Conservation (phyloP, 306 rosid genomes). For the Ziziphus jujuba region DNA sequence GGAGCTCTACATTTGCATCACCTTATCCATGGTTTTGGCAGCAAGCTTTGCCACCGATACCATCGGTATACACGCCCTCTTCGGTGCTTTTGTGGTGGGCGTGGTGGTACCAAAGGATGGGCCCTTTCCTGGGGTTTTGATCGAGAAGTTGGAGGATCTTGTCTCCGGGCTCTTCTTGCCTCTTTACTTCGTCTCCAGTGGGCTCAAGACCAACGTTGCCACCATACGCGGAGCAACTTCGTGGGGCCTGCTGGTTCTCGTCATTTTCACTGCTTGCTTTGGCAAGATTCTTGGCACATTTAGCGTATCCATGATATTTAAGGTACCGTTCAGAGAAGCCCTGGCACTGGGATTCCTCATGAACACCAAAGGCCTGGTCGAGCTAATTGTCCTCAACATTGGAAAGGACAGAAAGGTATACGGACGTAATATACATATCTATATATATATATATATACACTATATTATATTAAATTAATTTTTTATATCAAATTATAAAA, state of each 20-base stretch:
- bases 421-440: neutral
- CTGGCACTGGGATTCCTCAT: conserved; percentile 70
- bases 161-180: conserved; percentile 63
- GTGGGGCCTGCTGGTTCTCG: conserved; percentile 57
- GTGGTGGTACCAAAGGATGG: conserved; percentile 68
- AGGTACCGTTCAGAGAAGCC: conserved; percentile 58
- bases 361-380: conserved; percentile 81
- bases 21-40: conserved; percentile 56
- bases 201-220: conserved; percentile 64
- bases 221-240: conserved; percentile 63
- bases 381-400: conserved; percentile 78
- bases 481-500: neutral
- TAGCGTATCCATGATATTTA: conserved; percentile 28
- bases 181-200: conserved; percentile 70
- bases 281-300: conserved; percentile 69
- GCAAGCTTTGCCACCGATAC: conserved; percentile 57
- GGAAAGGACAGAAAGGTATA: conserved; percentile 77
- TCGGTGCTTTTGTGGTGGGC: conserved; percentile 73
- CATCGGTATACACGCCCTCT: conserved; percentile 75
- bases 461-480: neutral
- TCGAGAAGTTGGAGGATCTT: conserved; percentile 65
- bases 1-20: conserved; percentile 60
- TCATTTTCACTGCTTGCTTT: conserved; percentile 62
- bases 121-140: conserved; percentile 58
- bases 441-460: neutral